Conservation (phyloP, 1,284 basidiomycete genomes). For the Coriolopsis trogii region DNA sequence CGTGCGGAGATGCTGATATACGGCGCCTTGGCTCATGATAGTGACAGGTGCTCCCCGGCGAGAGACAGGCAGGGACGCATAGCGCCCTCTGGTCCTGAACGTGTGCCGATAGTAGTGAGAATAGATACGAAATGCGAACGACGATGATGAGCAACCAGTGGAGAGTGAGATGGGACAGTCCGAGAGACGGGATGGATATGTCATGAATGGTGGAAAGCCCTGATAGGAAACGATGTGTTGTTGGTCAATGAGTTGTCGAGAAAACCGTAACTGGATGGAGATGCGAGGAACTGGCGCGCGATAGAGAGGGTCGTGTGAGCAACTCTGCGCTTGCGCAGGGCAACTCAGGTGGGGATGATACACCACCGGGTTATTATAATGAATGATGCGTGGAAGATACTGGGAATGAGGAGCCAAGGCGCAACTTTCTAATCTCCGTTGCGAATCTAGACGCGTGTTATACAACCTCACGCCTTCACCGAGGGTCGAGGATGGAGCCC, state of each 20-base stretch:
- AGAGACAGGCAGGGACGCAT: conserved; percentile 16
- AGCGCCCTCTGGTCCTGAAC: conserved; percentile 18
- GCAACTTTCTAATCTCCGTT: conserved; percentile 35
- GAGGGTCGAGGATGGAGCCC: conserved; percentile 29
- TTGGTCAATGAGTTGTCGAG: conserved; percentile 28
- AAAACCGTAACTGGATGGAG: conserved; percentile 26
- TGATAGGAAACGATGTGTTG: conserved; percentile 25
- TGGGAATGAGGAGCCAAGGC: conserved; percentile 14
- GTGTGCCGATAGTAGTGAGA: conserved; percentile 28
- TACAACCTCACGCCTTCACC: conserved; percentile 32
- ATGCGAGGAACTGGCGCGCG: conserved; percentile 30
- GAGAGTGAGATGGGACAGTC: conserved; percentile 29
- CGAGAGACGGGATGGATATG: conserved; percentile 67
- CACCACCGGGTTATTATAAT: conserved; percentile 34
- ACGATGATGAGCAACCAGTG: conserved; percentile 30
- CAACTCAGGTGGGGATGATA: conserved; percentile 29
- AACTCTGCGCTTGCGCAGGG: conserved; percentile 34
- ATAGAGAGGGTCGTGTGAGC: conserved; percentile 35
- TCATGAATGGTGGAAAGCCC: conserved; percentile 47
- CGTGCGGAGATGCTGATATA: conserved; percentile 26
- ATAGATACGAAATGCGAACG: conserved; percentile 38
- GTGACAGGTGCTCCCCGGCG: conserved; percentile 21
- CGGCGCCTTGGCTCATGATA: conserved; percentile 20
- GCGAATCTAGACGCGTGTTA: conserved; percentile 30
- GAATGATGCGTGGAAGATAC: conserved; percentile 27